These are phyloP conservation scores for Alternaria ventricosa DNA, from an alignment of 2,329 filamentous ascomycete genomes.

Conservation along the genomic window DNA sequence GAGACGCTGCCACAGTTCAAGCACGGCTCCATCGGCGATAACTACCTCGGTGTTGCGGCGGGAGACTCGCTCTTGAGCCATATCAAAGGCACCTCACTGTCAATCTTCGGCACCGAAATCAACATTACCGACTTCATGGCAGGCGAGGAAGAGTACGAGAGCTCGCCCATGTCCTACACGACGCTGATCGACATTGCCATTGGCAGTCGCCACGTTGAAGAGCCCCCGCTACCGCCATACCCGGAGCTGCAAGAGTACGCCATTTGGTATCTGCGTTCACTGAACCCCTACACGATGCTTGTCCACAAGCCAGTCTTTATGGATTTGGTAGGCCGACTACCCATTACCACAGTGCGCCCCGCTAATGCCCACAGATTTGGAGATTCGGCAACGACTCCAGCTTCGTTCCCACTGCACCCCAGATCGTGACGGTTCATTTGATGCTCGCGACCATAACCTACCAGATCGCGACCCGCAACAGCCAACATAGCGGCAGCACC, in stretches of 20 bases:
- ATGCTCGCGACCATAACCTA: constrained; percentile 79
- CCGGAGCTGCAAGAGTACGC: constrained; percentile 72
- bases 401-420: constrained; percentile 67
- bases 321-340: constrained; percentile 61
- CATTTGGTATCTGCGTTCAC: constrained; percentile 76
- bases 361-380: constrained; percentile 62
- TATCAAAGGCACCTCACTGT: constrained; percentile 77
- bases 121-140: constrained; percentile 76
- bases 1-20: constrained; percentile 55
- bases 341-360: neutral
- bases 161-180: constrained; percentile 69
- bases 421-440: constrained; percentile 77
- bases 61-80: constrained; percentile 72
- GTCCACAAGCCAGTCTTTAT: constrained; percentile 79
- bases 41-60: constrained; percentile 69
- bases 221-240: constrained; percentile 66
- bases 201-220: constrained; percentile 60
- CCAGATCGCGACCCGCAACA: constrained; percentile 75
- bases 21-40: constrained; percentile 61
- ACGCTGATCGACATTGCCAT: constrained; percentile 72
- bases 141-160: constrained; percentile 66
- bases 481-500: constrained; percentile 45
- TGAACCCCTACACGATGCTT: constrained; percentile 75
- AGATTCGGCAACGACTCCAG: constrained; percentile 73
- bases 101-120: constrained; percentile 79